Evolutionary conservation across 805 yeast species (phyloP).

Genomic region (Pichia pseudocactophila): DNA sequence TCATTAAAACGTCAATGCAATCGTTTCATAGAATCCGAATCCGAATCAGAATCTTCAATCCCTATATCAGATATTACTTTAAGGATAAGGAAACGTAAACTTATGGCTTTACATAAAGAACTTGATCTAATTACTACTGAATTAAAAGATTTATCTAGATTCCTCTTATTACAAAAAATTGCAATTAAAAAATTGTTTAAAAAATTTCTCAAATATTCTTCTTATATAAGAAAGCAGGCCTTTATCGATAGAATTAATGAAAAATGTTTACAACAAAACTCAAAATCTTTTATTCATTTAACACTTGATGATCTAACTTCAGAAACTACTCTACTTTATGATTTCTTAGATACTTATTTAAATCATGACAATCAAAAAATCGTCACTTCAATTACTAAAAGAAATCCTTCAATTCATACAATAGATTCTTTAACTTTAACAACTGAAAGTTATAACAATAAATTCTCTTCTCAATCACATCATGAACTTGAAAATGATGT

Average conservation of each 20-base stretch:
- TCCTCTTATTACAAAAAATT: conserved; percentile 63
- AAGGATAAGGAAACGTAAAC: conserved; percentile 18
- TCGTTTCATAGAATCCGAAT: conserved; percentile 17
- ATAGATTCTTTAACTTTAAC: conserved; percentile 20
- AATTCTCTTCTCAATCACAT: neutral
- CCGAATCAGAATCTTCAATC: conserved; percentile 2
- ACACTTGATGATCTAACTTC: conserved; percentile 55
- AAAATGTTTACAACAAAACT: conserved; percentile 28
- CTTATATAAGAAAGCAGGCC: conserved; percentile 25
- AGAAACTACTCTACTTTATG: conserved; percentile 48
- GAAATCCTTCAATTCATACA: conserved; percentile 14
- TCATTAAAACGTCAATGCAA: conserved; percentile 21
- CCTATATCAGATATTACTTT: conserved; percentile 8
- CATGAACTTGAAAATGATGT: no score
- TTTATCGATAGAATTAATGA: conserved; percentile 26
- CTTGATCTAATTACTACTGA: conserved; percentile 38
- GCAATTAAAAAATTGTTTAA: conserved; percentile 67
- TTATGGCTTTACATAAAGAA: conserved; percentile 27
- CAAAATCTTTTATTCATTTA: conserved; percentile 49
- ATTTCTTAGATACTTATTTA: conserved; percentile 30
- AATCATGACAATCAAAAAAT: neutral
- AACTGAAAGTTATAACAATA: conserved; percentile 1
- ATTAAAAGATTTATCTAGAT: conserved; percentile 59
- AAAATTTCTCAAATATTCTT: conserved; percentile 47
- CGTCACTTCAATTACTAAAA: neutral